Conservation (phyloP, 2,329 filamentous ascomycete species). For the Endoconidiophora laricicola region DNA sequence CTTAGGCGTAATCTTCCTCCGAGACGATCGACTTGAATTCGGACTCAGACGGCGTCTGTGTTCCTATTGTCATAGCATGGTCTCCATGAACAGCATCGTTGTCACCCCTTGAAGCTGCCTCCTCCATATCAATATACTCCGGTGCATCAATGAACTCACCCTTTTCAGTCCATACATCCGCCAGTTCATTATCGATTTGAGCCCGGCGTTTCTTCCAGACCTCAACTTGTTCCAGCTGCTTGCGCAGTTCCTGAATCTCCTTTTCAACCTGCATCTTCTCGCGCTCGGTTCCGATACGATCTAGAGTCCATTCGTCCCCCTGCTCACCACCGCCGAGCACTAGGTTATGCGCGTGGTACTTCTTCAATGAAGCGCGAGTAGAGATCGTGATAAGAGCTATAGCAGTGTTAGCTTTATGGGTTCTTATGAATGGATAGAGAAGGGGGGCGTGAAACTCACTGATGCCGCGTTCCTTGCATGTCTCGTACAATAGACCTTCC, state of each 20-base stretch:
- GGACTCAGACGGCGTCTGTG: background rate
- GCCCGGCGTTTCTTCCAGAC: conserved; percentile 62
- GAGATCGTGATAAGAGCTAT: conserved; percentile 84
- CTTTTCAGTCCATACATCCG: conserved; percentile 40
- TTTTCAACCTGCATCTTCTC: conserved; percentile 90
- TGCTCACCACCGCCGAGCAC: conserved; percentile 64
- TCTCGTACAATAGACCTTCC: conserved; percentile 84
- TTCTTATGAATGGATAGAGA: background rate
- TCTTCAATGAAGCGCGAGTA: conserved; percentile 83
- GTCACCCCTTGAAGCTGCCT: background rate
- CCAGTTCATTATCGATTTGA: conserved; percentile 72
- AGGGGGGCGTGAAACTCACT: conserved; percentile 37
- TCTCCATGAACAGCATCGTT: too few species aligned
- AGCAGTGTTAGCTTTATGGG: conserved; percentile 14
- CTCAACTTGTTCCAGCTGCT: conserved; percentile 65
- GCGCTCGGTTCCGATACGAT: conserved; percentile 80
- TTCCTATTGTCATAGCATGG: background rate
- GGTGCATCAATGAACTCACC: conserved; percentile 33
- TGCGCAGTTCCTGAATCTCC: conserved; percentile 70
- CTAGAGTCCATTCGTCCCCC: conserved; percentile 81
- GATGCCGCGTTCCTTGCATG: conserved; percentile 81
- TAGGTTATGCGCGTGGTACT: conserved; percentile 87
- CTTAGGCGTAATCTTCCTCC: background rate
- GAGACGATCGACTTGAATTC: background rate
- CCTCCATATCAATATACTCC: conserved; percentile 22